phyloP scores from a whole-genome alignment of 768 basidiomycete species.

The Tricholoma hemisulphureum region DNA sequence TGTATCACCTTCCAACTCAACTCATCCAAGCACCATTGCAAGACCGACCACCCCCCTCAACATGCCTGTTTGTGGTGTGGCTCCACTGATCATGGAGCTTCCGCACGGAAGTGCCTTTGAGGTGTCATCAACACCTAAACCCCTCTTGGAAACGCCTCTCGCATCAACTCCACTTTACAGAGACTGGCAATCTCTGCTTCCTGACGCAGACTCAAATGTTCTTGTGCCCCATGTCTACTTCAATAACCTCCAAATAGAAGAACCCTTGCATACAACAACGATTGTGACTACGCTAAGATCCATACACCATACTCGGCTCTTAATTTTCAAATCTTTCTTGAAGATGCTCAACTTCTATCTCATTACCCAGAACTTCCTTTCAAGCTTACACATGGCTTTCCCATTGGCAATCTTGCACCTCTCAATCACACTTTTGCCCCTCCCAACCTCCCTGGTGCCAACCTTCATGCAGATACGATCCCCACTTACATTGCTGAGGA shows the following conservation, averaged over 20 bases:
- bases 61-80: too few species aligned
- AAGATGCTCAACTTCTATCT: background rate
- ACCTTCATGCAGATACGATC: constrained; percentile 4
- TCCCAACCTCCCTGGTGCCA: too few species aligned
- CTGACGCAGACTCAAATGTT: background rate
- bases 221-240: too few species aligned
- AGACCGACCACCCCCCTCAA: too few species aligned
- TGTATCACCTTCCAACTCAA: constrained; percentile 9
- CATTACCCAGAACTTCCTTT: background rate
- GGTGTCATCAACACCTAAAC: too few species aligned
- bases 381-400: constrained; percentile 1
- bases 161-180: too few species aligned
- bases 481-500: constrained; percentile 6
- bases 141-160: too few species aligned
- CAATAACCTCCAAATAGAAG: too few species aligned
- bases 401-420: constrained; percentile 3
- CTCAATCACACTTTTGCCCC: background rate
- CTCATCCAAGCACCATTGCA: background rate
- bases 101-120: too few species aligned
- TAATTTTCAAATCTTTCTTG: too few species aligned
- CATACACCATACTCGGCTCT: constrained; percentile 5
- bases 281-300: constrained; percentile 6
- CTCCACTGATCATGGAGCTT: too few species aligned
- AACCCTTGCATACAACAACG: constrained; percentile 3
- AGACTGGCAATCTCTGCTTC: too few species aligned